These are phyloP conservation scores for Lichtheimia hyalospora DNA, from an alignment of 371 early-diverging fungal genomes.

Conservation along the genomic window DNA sequence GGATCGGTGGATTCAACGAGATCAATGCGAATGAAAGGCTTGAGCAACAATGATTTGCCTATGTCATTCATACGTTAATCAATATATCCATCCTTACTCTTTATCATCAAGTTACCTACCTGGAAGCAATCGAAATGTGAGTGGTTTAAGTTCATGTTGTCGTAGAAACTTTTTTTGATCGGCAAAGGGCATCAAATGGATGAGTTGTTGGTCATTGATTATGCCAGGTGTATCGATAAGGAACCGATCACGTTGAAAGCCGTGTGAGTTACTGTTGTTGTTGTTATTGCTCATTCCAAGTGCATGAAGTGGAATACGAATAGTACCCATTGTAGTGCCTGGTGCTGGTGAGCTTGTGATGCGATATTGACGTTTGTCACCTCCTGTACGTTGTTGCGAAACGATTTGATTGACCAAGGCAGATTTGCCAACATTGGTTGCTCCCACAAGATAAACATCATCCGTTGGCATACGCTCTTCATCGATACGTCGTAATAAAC, in stretches of 20 bases:
- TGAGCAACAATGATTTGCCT: slow-evolving; percentile 54
- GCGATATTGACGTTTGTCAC: slow-evolving; percentile 31
- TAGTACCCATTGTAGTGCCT: slow-evolving; percentile 72
- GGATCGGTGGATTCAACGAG: slow-evolving; percentile 43
- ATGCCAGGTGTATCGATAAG: slow-evolving; percentile 71
- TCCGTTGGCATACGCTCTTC: slow-evolving; percentile 51
- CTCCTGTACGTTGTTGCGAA: slow-evolving; percentile 23
- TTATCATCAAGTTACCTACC: slow-evolving; percentile 2
- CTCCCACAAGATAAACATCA: slow-evolving; percentile 70
- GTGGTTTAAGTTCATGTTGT: slow-evolving; percentile 41
- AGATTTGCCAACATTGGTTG: slow-evolving; percentile 76
- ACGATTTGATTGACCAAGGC: slow-evolving; percentile 65
- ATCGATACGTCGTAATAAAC: slow-evolving; percentile 47
- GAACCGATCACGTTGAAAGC: slow-evolving; percentile 49
- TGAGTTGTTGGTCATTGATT: slow-evolving; percentile 55
- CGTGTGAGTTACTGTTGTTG: slow-evolving; percentile 20
- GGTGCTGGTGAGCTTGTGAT: slow-evolving; percentile 65
- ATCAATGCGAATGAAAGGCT: slow-evolving; percentile 69
- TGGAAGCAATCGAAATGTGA: slow-evolving; percentile 36
- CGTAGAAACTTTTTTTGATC: slow-evolving; percentile 54
- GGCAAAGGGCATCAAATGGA: slow-evolving; percentile 37
- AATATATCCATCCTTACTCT: not conserved
- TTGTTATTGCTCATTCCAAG: slow-evolving; percentile 28
- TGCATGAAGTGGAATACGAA: slow-evolving; percentile 57
- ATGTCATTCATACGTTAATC: not conserved